Percentiles rank a stretch among this genome's conserved stretches.
These are phyloP conservation scores for Aureobasidium lini DNA, from an alignment of 2,329 filamentous ascomycete species.

Conservation along the genomic window DNA sequence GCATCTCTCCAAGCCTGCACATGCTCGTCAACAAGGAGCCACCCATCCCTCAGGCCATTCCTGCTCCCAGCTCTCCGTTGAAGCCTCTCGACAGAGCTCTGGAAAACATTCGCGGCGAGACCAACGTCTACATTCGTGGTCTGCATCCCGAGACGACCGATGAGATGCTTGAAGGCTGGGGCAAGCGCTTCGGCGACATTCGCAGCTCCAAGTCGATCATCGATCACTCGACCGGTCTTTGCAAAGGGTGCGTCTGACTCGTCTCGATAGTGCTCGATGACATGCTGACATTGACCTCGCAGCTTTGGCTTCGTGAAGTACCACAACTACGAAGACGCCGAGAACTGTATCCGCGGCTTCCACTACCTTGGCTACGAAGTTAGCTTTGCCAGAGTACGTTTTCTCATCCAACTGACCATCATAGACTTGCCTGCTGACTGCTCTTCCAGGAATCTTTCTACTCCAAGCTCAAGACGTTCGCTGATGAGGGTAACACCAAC, in stretches of 20 bases:
- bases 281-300: constrained; percentile 24
- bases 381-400: constrained; percentile 79
- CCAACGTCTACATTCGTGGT: constrained; percentile 96
- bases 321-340: constrained; percentile 75
- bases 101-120: constrained; percentile 89
- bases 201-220: constrained; percentile 99
- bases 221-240: constrained; percentile 83
- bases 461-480: constrained; percentile 91
- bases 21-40: constrained; percentile 59
- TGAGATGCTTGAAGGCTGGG: constrained; percentile 74
- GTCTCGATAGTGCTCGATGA: constrained; percentile 1
- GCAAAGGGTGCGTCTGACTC: constrained; percentile 70
- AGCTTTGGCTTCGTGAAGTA: constrained; percentile 99
- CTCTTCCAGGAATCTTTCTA: constrained; percentile 81
- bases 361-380: constrained; percentile 94
- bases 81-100: constrained; percentile 90
- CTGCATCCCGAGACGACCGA: constrained; percentile 94
- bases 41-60: constrained; percentile 76
- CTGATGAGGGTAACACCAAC: constrained; percentile 84
- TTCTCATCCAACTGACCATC: neutral
- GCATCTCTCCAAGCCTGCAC: constrained; percentile 39
- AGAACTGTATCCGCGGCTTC: constrained; percentile 93
- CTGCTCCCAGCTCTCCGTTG: constrained; percentile 76
- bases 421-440: constrained; percentile 21
- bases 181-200: constrained; percentile 82